Evolutionary conservation across 208 protist genomes (phyloP).

Genomic region (Vickermania spadyakhi): DNA sequence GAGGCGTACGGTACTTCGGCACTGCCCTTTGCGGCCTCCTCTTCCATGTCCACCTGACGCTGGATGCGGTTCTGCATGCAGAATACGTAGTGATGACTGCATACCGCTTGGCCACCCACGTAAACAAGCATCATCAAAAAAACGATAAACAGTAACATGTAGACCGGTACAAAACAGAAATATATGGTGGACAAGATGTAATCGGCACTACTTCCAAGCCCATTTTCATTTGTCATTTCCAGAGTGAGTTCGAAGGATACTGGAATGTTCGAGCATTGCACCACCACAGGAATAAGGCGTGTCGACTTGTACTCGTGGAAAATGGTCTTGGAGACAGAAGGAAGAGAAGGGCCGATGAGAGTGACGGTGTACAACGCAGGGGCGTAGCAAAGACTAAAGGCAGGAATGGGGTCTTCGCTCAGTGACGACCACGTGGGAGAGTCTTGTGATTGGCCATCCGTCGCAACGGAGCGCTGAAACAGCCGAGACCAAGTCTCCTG

Average conservation of each 20-base stretch:
- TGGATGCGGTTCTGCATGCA: not conserved
- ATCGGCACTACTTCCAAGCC: slow-evolving; percentile 19
- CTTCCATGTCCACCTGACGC: not conserved
- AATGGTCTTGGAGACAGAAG: slow-evolving; percentile 1
- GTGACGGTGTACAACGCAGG: not conserved
- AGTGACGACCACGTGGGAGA: not conserved
- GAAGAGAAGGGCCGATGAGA: not conserved
- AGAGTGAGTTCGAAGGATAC: slow-evolving; percentile 15
- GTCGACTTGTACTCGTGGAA: slow-evolving; percentile 12
- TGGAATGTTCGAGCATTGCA: slow-evolving; percentile 49
- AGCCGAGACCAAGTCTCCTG: slow-evolving; percentile 30
- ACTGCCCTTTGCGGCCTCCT: no score
- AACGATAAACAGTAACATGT: slow-evolving; percentile 14
- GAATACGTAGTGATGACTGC: not conserved
- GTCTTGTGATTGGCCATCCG: not conserved
- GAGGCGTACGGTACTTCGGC: no score
- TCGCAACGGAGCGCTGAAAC: not conserved
- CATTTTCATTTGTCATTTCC: slow-evolving; percentile 10
- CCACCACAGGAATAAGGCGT: slow-evolving; percentile 32
- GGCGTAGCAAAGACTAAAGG: not conserved
- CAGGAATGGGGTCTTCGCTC: not conserved
- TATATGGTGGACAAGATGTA: slow-evolving; percentile 25
- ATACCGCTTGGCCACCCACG: not conserved
- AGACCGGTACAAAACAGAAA: slow-evolving; percentile 24
- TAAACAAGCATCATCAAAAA: slow-evolving; percentile 26